Evolutionary conservation across 1,284 basidiomycete genomes (phyloP).

Genomic region (Puccinia brachypodii): DNA sequence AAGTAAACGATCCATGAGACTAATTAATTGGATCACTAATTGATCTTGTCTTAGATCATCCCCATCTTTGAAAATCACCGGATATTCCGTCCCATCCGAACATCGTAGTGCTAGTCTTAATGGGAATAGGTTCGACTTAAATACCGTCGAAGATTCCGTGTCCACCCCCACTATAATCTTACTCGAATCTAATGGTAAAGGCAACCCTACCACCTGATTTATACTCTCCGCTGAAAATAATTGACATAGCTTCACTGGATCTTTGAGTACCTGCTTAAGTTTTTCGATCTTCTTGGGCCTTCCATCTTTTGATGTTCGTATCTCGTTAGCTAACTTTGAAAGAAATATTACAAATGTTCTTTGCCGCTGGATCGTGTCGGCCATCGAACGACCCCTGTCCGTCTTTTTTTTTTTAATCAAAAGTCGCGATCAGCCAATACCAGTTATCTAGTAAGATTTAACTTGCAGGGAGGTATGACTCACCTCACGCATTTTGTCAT

Average conservation of each 20-base stretch:
- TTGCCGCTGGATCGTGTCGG: constrained; percentile 79
- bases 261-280: constrained; percentile 75
- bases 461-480: constrained; percentile 49
- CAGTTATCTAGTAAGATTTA: not conserved
- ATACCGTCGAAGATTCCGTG: constrained; percentile 87
- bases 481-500: constrained; percentile 80
- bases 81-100: constrained; percentile 65
- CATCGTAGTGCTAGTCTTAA: constrained; percentile 78
- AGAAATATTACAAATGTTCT: constrained; percentile 80
- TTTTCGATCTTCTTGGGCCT: constrained; percentile 97
- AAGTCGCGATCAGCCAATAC: constrained; percentile 33
- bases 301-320: constrained; percentile 84
- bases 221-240: constrained; percentile 72
- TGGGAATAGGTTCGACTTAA: constrained; percentile 96
- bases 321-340: constrained; percentile 77
- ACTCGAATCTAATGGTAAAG: constrained; percentile 80
- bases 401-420: constrained; percentile 59
- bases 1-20: constrained; percentile 90
- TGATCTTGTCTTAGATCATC: constrained; percentile 99
- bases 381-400: constrained; percentile 71
- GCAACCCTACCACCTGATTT: constrained; percentile 37
- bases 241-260: constrained; percentile 73
- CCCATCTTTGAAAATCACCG: constrained; percentile 97
- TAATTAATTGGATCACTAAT: constrained; percentile 93
- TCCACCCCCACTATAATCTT: constrained; percentile 79